Evolutionary conservation across 2,329 filamentous ascomycete species (phyloP), one percentile per base, ranked within the genome.

Genomic region (Apiospora aurea): DNA sequence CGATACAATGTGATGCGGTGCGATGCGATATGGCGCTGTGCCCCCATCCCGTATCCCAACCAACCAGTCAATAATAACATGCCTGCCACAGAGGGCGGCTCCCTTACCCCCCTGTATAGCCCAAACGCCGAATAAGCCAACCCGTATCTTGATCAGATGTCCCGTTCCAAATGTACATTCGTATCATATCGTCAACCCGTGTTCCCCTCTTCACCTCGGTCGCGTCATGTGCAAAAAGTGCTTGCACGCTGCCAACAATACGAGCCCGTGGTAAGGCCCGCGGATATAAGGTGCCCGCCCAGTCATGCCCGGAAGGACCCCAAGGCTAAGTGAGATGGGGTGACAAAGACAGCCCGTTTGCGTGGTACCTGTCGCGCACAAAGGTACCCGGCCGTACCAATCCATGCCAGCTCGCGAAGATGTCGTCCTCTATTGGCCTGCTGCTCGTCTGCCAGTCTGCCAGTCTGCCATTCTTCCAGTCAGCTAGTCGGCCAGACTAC

Each of bases 381-480:
- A 43, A 6, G 21, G 46, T 16, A 47, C 44, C 26, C 26, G 26
- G 3, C 26, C 44, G 47, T 21, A 49, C n/a, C 6, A 51, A 11
- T 24, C 47, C n/a, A 51, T 26, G 47, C 47, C n/a, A 24, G 21
- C 8, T 18, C 51, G 51, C 11, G 26, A 16, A 29, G 24, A 57
- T 8, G 51, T 11, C 51, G 13, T 38, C 34, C 34, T 8, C 16
- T 21, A 38, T 4, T 1, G 18, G 34, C 16, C 10, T 8, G 29
- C 29, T 38, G 44, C 34, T 38, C 34, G 29, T 70, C 69, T n/a
- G 16, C 69, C 7, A 73, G 41, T 18, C 69, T 71, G 51, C 18
- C 38, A 11, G 38, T 41, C 6, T 41, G 38, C 38, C 38, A 7
- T 41, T 7, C 16, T 21, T 21, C 1, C 4, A 8, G 34, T 13